Base-by-base conservation (phyloP, 176 grass and related monocot species). In the Microstegium vimineum region DNA sequence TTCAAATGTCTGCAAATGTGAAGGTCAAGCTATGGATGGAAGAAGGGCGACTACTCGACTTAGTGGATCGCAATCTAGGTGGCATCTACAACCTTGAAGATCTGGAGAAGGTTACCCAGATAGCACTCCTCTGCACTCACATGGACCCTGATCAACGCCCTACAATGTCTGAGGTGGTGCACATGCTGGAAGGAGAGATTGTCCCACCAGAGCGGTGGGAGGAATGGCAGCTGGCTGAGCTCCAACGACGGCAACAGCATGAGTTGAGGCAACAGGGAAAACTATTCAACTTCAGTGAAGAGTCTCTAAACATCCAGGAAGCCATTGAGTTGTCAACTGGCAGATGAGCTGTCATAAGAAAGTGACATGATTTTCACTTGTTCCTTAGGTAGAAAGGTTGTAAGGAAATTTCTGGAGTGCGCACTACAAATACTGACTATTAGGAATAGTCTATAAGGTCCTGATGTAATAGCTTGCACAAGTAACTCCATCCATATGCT, bases 61-160 rank as follows among this genome's bases (percentile, higher is more conserved):
- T 94, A 34, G 73, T 87, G 4, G 94, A 97, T 84, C 56, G 13
- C 86, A 94, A 97, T 75, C 77, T 97, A 27, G 63, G 51, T 45
- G 74, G 10, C 36, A 25, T 28, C 23, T 97, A 92, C 37, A 42
- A 90, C 31, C 26, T 22, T 22, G 26, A 84, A 26, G 87, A 94
- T 32, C 43, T 92, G 40, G 85, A 74, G 54, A 90, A 90, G 63
- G 79, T 94, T 69, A 84, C 76, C 60, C 83, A 90, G 36, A 88
- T 97, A 64, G 92, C 94, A 37, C 90, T 97, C 20, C 89, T 97
- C 74, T 97, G 94, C 89, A 94, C 94, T 13, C 80, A 94, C 30
- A 36, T 74, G 66, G 79, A 69, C 1, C 91, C 87, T 38, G 64
- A 88, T 38, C 70, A 76, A 43, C 91, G 94, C 27, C 94, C 94